Conservation (phyloP, 805 yeast species). For the Metschnikowia arizonensis region DNA sequence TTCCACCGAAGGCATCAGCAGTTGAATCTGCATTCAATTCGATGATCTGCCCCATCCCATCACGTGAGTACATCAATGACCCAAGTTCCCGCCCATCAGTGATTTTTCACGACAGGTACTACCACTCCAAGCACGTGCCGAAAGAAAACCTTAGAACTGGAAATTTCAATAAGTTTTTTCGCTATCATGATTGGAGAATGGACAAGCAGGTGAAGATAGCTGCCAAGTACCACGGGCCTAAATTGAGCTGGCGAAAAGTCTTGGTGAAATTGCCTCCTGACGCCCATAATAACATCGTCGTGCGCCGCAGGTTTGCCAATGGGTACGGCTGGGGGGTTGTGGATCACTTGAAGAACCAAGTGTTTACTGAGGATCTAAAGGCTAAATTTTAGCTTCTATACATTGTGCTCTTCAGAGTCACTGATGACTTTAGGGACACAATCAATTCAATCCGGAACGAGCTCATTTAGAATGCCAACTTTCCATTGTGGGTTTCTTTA, state of each 20-base stretch:
- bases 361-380: constrained; percentile 18
- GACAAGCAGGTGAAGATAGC: constrained; percentile 41
- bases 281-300: constrained; percentile 44
- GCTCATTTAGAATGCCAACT: too few relatives aligned
- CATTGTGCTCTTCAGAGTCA: too few relatives aligned
- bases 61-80: constrained; percentile 27
- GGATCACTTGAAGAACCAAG: constrained; percentile 34
- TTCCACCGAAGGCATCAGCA: constrained; percentile 45
- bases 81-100: constrained; percentile 35
- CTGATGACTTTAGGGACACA: too few relatives aligned
- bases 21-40: constrained; percentile 41
- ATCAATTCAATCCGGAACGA: too few relatives aligned
- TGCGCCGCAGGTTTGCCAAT: constrained; percentile 40
- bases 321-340: constrained; percentile 48
- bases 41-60: constrained; percentile 38
- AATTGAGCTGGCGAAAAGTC: constrained; percentile 42
- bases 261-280: constrained; percentile 43
- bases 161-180: constrained; percentile 20
- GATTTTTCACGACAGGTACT: constrained; percentile 42
- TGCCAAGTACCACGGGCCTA: constrained; percentile 35
- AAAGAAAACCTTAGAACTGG: constrained; percentile 18
- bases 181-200: constrained; percentile 32
- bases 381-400: constrained; percentile 11
- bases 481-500: too few relatives aligned
- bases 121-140: constrained; percentile 31